phyloP scores from a whole-genome alignment of 2,329 filamentous ascomycete species.

The Fusarium liriodendri region DNA sequence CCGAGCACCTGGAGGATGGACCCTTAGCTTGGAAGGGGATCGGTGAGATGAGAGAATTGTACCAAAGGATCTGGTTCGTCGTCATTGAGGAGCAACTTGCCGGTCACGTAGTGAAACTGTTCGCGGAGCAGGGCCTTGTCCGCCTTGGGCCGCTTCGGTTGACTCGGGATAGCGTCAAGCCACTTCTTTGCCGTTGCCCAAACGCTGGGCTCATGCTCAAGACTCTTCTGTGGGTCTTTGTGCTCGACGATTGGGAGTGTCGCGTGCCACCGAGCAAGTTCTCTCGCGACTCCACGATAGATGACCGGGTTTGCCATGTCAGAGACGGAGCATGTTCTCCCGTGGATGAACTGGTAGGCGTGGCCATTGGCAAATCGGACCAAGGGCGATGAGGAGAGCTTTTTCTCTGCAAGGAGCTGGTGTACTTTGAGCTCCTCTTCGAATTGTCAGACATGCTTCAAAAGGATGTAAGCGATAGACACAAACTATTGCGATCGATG shows the following conservation, averaged over 20 bases:
- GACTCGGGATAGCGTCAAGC: slow-evolving; percentile 27
- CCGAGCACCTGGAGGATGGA: slow-evolving; percentile 30
- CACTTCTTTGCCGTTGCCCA: slow-evolving; percentile 39
- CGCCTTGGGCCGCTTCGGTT: neutral
- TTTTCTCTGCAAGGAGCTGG: slow-evolving; percentile 26
- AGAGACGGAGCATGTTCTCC: slow-evolving; percentile 22
- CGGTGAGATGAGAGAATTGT: neutral
- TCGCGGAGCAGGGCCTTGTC: slow-evolving; percentile 16
- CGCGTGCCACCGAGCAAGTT: slow-evolving; percentile 34
- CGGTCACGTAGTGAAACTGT: slow-evolving; percentile 29
- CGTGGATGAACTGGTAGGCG: slow-evolving; percentile 32
- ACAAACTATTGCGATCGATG: slow-evolving; percentile 37
- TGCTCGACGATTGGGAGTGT: slow-evolving; percentile 5
- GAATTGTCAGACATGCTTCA: slow-evolving; percentile 21
- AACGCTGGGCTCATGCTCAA: slow-evolving; percentile 26
- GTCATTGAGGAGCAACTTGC: slow-evolving; percentile 12
- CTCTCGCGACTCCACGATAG: slow-evolving; percentile 33
- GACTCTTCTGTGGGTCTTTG: neutral
- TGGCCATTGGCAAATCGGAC: slow-evolving; percentile 37
- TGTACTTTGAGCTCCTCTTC: slow-evolving; percentile 37
- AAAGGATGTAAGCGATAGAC: slow-evolving; percentile 4
- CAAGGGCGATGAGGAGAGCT: slow-evolving; percentile 29
- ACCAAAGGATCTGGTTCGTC: slow-evolving; percentile 28
- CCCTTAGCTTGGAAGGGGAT: neutral
- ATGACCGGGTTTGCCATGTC: slow-evolving; percentile 27